Evolutionary conservation across 306 rosid genomes (phyloP).

Genomic region (Vicia sativa): DNA sequence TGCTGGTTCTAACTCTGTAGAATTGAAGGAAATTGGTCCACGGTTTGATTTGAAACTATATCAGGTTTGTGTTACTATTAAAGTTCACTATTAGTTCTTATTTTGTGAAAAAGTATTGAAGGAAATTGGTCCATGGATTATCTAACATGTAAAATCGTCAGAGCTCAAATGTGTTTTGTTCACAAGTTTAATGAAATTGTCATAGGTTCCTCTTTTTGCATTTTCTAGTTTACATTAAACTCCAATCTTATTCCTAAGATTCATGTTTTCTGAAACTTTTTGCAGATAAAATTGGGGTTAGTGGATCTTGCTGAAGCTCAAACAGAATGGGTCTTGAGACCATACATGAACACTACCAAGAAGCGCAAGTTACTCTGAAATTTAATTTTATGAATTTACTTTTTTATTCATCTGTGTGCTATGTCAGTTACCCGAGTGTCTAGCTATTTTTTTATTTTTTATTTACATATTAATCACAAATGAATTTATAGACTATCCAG

Average conservation of each 20-base stretch:
- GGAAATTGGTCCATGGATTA: background rate
- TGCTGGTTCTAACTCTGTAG: conserved; percentile 78
- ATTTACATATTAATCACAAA: too few species aligned
- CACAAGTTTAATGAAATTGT: too few species aligned
- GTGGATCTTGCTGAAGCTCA: conserved; percentile 82
- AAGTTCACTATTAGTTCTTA: conserved; percentile 11
- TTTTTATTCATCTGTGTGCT: too few species aligned
- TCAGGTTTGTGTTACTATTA: conserved; percentile 57
- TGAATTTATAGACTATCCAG: too few species aligned
- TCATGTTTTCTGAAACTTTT: conserved; percentile 1
- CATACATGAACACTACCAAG: conserved; percentile 79
- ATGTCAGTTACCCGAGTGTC: too few species aligned
- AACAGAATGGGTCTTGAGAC: conserved; percentile 76
- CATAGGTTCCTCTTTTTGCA: too few species aligned
- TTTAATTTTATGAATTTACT: too few species aligned
- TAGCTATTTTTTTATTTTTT: too few species aligned
- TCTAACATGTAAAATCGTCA: too few species aligned
- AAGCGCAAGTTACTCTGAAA: conserved; percentile 62
- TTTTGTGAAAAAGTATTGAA: background rate
- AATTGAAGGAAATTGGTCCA: conserved; percentile 92
- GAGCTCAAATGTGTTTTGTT: too few species aligned
- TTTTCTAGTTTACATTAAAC: too few species aligned
- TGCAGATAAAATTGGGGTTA: conserved; percentile 79
- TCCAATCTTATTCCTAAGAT: too few species aligned
- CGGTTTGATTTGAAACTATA: conserved; percentile 81